phyloP scores from a whole-genome alignment of 2,329 filamentous ascomycete species.

The Plectosphaerella cucumerina region DNA sequence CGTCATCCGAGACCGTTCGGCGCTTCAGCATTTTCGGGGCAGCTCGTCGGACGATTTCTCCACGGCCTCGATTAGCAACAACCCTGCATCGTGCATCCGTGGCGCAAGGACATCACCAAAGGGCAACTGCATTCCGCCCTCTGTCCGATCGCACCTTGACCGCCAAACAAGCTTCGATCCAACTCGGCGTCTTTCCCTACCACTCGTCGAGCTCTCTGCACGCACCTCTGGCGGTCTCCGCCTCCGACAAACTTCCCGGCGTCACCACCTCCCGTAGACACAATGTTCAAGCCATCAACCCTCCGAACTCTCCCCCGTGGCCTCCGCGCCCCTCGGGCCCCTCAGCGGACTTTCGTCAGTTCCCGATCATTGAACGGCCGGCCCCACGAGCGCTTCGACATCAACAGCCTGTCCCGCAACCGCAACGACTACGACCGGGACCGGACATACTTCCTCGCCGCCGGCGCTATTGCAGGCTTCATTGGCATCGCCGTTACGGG shows the following conservation, averaged over 20 bases:
- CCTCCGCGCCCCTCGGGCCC: slow-evolving; percentile 1
- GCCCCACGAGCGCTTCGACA: slow-evolving; percentile 44
- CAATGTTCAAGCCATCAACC: slow-evolving; percentile 24
- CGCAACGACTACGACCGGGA: slow-evolving; percentile 46
- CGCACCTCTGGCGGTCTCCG: neutral
- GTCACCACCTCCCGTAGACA: neutral
- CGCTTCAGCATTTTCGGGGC: neutral
- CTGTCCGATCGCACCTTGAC: too few species aligned
- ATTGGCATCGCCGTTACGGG: slow-evolving; percentile 47
- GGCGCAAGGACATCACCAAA: too few species aligned
- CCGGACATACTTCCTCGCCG: slow-evolving; percentile 46
- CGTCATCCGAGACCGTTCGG: neutral
- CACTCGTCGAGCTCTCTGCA: too few species aligned
- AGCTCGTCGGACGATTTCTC: neutral
- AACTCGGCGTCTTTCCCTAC: neutral
- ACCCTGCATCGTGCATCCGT: too few species aligned
- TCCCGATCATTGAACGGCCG: slow-evolving; percentile 20
- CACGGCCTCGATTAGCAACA: neutral
- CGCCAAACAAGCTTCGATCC: neutral
- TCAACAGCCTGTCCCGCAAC: slow-evolving; percentile 41
- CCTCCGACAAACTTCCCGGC: neutral
- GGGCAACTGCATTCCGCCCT: too few species aligned
- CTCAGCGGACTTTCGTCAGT: slow-evolving; percentile 28
- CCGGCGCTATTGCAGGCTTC: slow-evolving; percentile 45
- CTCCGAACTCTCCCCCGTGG: slow-evolving; percentile 18